phyloP scores from a whole-genome alignment of 2,329 filamentous ascomycete genomes.

The Raffaelea albimanens region DNA sequence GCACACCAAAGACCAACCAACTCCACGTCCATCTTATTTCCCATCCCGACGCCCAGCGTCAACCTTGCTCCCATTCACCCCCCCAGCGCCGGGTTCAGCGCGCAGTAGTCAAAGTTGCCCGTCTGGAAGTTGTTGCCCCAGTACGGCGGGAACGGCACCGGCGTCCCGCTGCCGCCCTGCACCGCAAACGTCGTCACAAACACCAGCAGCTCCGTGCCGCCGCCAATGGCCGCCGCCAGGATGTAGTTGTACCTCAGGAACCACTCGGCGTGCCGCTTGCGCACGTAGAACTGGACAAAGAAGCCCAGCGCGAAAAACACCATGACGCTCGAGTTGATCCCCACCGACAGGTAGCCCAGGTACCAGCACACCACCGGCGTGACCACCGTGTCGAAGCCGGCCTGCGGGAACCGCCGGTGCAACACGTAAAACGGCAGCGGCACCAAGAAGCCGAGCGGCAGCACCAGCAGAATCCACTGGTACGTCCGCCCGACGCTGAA shows the following conservation, averaged over 20 bases:
- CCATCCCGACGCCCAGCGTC: not conserved
- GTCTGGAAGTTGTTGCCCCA: conserved; percentile 10
- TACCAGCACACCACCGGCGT: conserved; percentile 23
- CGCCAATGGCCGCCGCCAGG: conserved; percentile 28
- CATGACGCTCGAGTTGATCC: conserved; percentile 24
- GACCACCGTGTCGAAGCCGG: conserved; percentile 18
- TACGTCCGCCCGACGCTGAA: conserved; percentile 25
- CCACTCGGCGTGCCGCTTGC: conserved; percentile 22
- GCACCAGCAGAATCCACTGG: conserved; percentile 23
- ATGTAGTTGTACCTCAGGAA: conserved; percentile 33
- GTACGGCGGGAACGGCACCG: conserved; percentile 20
- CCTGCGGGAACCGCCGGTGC: conserved; percentile 19
- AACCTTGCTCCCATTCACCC: too few species aligned
- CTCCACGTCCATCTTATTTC: too few species aligned
- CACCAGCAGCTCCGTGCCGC: conserved; percentile 27
- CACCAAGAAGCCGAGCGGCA: conserved; percentile 26
- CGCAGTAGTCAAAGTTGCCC: conserved; percentile 10
- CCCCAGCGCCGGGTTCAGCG: conserved; percentile 5
- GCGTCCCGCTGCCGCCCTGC: conserved; percentile 29
- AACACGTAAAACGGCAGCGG: conserved; percentile 25
- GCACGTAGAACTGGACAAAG: conserved; percentile 23
- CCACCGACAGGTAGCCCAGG: conserved; percentile 23
- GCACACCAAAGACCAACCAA: too few species aligned
- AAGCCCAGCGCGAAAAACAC: conserved; percentile 19
- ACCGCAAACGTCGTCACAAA: conserved; percentile 33